Evolutionary conservation across 768 basidiomycete genomes (phyloP).

Genomic region (Podaxis sp.): DNA sequence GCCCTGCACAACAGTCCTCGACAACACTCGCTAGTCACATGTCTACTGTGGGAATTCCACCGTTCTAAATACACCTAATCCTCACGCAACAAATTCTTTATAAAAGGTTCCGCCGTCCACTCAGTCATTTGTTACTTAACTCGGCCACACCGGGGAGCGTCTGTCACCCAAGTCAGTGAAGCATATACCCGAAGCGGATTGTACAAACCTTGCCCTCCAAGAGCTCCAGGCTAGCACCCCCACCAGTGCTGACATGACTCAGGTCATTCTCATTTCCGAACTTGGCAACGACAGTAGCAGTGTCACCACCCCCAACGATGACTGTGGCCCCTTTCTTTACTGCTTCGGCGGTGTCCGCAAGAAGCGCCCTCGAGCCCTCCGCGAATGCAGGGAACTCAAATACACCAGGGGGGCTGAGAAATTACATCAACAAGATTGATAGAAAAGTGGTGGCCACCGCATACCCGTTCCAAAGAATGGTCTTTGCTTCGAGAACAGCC

Average conservation of each 20-base stretch:
- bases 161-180: constrained; percentile 36
- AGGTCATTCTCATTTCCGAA: constrained; percentile 82
- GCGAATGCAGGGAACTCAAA: constrained; percentile 97
- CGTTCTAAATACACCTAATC: not conserved
- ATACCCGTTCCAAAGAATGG: constrained; percentile 95
- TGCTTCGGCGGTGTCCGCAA: constrained; percentile 85
- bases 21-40: not conserved
- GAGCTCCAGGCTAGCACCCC: constrained; percentile 90
- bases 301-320: constrained; percentile 95
- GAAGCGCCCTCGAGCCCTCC: constrained; percentile 76
- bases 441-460: constrained; percentile 21
- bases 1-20: not conserved
- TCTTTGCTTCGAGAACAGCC: constrained; percentile 86
- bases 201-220: constrained; percentile 90
- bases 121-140: constrained; percentile 68
- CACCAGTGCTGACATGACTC: constrained; percentile 96
- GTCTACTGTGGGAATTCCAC: constrained; percentile 8
- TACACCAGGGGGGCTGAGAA: constrained; percentile 85
- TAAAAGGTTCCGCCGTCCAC: not conserved
- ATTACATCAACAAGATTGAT: not conserved
- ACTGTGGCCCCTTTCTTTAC: constrained; percentile 85
- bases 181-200: not conserved
- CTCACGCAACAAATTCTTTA: not conserved
- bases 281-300: constrained; percentile 94
- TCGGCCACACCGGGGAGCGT: constrained; percentile 90